These are phyloP conservation scores for Tulasnella sp. DNA, from an alignment of 768 basidiomycete genomes.

Conservation along the genomic window DNA sequence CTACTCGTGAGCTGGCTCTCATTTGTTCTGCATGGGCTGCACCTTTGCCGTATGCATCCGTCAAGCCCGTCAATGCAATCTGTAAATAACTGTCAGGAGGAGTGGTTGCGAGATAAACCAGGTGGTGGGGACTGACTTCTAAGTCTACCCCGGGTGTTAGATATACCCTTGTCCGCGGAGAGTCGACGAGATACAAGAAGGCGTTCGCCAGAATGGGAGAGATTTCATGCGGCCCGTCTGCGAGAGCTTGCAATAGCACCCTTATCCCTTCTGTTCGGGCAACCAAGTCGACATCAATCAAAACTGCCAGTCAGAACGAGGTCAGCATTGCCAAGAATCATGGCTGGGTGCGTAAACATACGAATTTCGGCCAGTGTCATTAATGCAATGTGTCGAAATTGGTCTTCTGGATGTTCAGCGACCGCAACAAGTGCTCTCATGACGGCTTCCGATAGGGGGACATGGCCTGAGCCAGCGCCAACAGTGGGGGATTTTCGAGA, in stretches of 20 bases:
- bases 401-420: conserved; percentile 91
- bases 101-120: not conserved
- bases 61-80: conserved; percentile 87
- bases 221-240: conserved; percentile 86
- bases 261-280: conserved; percentile 81
- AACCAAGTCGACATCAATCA: conserved; percentile 86
- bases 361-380: conserved; percentile 90
- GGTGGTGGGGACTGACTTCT: conserved; percentile 59
- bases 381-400: conserved; percentile 77
- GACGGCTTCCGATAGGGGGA: conserved; percentile 66
- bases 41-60: conserved; percentile 89
- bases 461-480: conserved; percentile 46
- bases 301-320: conserved; percentile 53
- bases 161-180: conserved; percentile 77
- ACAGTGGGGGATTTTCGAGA: conserved; percentile 27
- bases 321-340: not conserved
- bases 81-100: conserved; percentile 42
- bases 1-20: conserved; percentile 73
- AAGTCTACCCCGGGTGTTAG: conserved; percentile 82
- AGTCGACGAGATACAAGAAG: conserved; percentile 83
- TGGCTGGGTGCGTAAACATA: conserved; percentile 46
- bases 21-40: conserved; percentile 78
- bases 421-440: conserved; percentile 91
- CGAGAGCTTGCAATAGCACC: conserved; percentile 80
- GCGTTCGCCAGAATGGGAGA: conserved; percentile 75